phyloP scores from a whole-genome alignment of 106 monocot species.

The Iris macrosiphon region DNA sequence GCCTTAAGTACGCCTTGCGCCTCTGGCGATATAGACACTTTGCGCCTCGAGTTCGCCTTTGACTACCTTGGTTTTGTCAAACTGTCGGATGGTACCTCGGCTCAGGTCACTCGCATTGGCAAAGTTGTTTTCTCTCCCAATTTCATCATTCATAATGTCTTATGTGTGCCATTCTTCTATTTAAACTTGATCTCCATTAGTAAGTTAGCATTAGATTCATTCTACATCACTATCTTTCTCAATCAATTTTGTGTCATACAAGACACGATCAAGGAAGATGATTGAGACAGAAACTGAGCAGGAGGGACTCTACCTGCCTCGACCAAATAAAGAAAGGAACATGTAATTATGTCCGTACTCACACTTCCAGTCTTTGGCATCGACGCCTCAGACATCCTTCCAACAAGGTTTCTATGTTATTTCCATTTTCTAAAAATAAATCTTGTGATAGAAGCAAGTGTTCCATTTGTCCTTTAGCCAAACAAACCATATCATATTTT shows the following conservation, averaged over 20 bases:
- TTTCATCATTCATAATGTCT: neutral
- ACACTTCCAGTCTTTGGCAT: neutral
- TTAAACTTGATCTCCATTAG: constrained; percentile 2
- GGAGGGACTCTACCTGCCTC: constrained; percentile 1
- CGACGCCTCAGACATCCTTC: neutral
- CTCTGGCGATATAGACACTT: too few relatives aligned
- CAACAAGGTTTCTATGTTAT: neutral
- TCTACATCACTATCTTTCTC: neutral
- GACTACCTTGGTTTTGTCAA: too few relatives aligned
- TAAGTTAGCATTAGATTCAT: neutral
- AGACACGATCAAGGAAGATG: neutral
- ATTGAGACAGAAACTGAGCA: too few relatives aligned
- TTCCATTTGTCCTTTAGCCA: constrained; percentile 1
- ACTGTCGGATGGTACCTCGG: neutral
- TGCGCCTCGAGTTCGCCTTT: too few relatives aligned
- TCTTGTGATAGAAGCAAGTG: neutral
- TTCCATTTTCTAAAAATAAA: neutral
- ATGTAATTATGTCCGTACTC: neutral
- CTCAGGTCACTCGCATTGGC: neutral
- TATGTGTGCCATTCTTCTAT: constrained; percentile 1
- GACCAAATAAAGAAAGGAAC: neutral
- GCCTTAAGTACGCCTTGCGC: too few relatives aligned
- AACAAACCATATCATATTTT: constrained; percentile 6
- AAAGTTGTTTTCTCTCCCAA: neutral
- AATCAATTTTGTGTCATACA: neutral